These are phyloP conservation scores for Ceratobasidium sp. DNA, from an alignment of 1,284 basidiomycete species.

Conservation along the genomic window DNA sequence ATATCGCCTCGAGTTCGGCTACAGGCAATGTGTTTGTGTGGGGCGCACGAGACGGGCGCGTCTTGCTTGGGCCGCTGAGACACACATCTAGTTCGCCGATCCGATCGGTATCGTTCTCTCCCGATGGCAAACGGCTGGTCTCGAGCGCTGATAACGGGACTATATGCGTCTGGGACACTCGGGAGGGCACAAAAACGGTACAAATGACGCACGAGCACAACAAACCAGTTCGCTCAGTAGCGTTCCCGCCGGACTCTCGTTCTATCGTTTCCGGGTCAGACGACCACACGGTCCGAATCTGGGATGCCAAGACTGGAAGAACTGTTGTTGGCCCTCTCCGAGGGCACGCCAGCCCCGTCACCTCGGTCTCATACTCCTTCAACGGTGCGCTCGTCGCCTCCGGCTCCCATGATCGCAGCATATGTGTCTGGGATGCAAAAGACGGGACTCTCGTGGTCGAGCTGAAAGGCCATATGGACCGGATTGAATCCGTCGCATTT, in stretches of 20 bases:
- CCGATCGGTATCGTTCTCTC: background rate
- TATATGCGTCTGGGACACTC: slow-evolving; percentile 11
- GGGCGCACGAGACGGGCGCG: background rate
- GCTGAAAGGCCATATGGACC: slow-evolving; percentile 37
- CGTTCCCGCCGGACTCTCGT: slow-evolving; percentile 35
- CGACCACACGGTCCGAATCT: slow-evolving; percentile 41
- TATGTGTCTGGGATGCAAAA: background rate
- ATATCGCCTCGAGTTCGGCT: background rate
- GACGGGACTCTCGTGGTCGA: background rate
- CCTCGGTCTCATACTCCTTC: slow-evolving; percentile 8
- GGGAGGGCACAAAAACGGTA: background rate
- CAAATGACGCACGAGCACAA: background rate
- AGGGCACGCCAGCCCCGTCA: slow-evolving; percentile 10
- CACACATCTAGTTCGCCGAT: background rate
- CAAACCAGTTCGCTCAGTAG: background rate
- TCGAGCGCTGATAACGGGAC: background rate
- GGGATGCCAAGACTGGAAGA: slow-evolving; percentile 26
- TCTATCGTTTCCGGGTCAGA: slow-evolving; percentile 35
- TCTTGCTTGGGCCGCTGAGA: background rate
- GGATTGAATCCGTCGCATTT: background rate
- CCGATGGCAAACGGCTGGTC: slow-evolving; percentile 9
- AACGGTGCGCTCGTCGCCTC: slow-evolving; percentile 6
- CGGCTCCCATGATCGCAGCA: background rate
- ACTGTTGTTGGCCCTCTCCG: slow-evolving; percentile 3
- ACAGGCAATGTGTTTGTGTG: background rate